Conservation (phyloP, 2,329 filamentous ascomycete genomes). For the Blastomyces gilchristii region DNA sequence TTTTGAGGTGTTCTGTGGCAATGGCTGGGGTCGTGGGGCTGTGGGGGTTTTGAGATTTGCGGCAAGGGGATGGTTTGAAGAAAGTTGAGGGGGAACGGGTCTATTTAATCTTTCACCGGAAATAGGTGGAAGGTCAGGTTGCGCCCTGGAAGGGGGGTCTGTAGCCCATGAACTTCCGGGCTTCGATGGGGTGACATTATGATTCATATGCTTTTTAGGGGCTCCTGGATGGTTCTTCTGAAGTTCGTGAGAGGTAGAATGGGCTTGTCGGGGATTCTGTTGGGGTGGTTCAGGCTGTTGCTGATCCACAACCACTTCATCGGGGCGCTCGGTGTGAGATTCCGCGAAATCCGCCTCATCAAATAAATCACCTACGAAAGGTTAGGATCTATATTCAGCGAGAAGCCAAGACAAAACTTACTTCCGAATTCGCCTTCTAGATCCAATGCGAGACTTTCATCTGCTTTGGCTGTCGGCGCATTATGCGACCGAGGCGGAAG, state of each 20-base stretch:
- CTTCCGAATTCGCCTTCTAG: constrained; percentile 36
- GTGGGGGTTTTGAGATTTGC: constrained; percentile 8
- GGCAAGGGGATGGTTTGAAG: constrained; percentile 10
- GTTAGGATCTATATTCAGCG: background rate
- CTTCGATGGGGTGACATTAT: constrained; percentile 31
- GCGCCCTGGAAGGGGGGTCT: constrained; percentile 17
- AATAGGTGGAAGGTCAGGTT: constrained; percentile 6
- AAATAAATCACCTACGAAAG: constrained; percentile 47
- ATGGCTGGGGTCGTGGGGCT: constrained; percentile 15
- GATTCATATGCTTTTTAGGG: constrained; percentile 14
- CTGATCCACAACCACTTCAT: constrained; percentile 56
- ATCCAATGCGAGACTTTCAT: constrained; percentile 23
- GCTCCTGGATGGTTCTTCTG: background rate
- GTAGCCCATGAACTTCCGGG: constrained; percentile 25
- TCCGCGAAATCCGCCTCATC: constrained; percentile 69
- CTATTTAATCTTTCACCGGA: constrained; percentile 8
- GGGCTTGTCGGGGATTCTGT: constrained; percentile 13
- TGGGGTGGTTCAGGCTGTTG: constrained; percentile 21
- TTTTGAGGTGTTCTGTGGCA: constrained; percentile 12
- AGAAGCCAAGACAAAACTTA: constrained; percentile 18
- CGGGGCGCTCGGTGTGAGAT: constrained; percentile 58
- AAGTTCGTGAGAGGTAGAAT: constrained; percentile 1
- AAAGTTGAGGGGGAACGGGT: background rate
- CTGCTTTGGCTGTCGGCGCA: constrained; percentile 22
- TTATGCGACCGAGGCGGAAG: constrained; percentile 27